Evolutionary conservation across 2,329 filamentous ascomycete genomes (phyloP).

Genomic region (Zalaria obscura): DNA sequence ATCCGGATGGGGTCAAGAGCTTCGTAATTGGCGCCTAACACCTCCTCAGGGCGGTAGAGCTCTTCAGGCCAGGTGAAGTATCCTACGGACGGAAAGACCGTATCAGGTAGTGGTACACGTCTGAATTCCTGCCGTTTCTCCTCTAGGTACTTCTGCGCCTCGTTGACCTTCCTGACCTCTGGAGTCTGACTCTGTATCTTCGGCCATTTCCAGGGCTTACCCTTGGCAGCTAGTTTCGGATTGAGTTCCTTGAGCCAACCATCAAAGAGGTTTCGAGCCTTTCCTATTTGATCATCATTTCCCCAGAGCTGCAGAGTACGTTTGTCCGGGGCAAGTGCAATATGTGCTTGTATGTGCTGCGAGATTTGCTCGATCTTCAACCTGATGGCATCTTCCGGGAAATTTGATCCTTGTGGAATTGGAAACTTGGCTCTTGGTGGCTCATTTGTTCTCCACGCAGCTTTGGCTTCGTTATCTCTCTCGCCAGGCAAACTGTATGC

Average conservation of each 20-base stretch:
- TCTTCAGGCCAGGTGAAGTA: slow-evolving; percentile 30
- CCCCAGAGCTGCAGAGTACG: not conserved
- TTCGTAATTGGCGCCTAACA: slow-evolving; percentile 27
- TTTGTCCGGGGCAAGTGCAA: not conserved
- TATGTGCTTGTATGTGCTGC: no score
- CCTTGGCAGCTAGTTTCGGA: not conserved
- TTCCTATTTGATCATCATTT: not conserved
- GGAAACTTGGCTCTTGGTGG: no score
- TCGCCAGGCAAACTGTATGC: no score
- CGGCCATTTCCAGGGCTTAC: not conserved
- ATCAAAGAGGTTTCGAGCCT: not conserved
- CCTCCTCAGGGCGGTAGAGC: slow-evolving; percentile 25
- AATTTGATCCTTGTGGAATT: no score
- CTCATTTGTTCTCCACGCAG: no score
- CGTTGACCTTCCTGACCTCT: no score
- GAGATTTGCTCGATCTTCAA: no score
- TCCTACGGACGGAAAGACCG: not conserved
- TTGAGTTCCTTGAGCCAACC: not conserved
- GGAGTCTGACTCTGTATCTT: no score
- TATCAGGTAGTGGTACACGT: not conserved
- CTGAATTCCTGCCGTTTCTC: not conserved
- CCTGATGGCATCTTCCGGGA: no score
- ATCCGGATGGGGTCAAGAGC: slow-evolving; percentile 29
- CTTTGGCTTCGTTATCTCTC: no score
- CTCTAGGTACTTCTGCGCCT: not conserved